Evolutionary conservation across 352 stramenopile species (phyloP), one percentile per base, ranked within the genome.

Genomic region (Pythium oligandrum): DNA sequence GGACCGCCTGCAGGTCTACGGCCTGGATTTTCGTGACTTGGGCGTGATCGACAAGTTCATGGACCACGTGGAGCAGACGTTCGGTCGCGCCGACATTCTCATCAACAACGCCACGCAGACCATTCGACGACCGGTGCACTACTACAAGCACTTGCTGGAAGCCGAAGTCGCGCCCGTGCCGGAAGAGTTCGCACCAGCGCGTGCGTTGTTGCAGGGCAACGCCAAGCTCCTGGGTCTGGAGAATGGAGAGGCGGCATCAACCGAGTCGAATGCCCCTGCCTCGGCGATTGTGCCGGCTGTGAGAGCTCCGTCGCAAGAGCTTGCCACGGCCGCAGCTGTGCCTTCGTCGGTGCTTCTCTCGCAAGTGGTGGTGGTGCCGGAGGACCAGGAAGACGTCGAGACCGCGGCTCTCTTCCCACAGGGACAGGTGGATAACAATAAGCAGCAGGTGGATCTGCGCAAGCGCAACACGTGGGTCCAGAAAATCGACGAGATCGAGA

Each of bases 71-170:
- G 65, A 78, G 30, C 42, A 57, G 30, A 79, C 64, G 6, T 78
- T 86, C 45, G 69, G 71, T 11, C 74, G 83, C 7, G 69, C 98
- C 37, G 93, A 98, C 69, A 92, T 98, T 34, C 64, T 98, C 37
- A 89, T 98, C 57, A 98, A 98, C 71, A 98, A 98, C 69, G 95
- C 95, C 3, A 98, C 91, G 73, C 95, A 98, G 71, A 98, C 95
- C 3, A 93, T 98, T 44, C 78, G 95, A 40, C 76, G 93, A n/a
- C 93, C 93, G 2, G 75, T 83, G 38, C 80, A 85, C 40, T 98
- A 98, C 69, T 98, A 98, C 73, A 72, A 83, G 55, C 78, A 89
- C 42, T 57, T 96, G 44, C 78, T 98, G 42, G 60, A 95, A 44
- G 71, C 64, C 26, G 90, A 97, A 61, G 65, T 75, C 30, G 68